Base-by-base conservation (phyloP, 2,329 filamentous ascomycete species). In the Colletotrichum filicis region DNA sequence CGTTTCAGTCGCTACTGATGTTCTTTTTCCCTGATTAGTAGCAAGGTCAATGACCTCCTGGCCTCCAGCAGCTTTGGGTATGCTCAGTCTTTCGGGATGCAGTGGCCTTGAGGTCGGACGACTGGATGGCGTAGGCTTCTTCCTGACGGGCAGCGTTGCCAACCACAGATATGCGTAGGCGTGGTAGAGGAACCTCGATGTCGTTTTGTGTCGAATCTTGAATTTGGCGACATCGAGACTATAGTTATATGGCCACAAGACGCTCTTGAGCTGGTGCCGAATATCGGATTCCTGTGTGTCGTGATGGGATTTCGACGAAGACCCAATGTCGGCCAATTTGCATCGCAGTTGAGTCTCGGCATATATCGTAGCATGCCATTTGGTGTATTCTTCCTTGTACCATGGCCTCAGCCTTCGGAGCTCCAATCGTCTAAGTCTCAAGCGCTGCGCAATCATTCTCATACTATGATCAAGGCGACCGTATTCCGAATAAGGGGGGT, bases 351-450 rank as follows among this genome's bases (percentile, higher is more conserved):
- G 4, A 11, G 28, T 53, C 14, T 67, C 57, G 52, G 46, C 68
- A 26, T 68, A 72, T 26, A 61, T 11, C 24, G 69, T 67, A 12
- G 14, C 8, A 7, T 19, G 7, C 58, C 72, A 74, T 7, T 49
- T 19, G 12, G 22, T 30, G 46, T 72, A 67, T 22, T 64, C 26
- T 2, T 5, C 6, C n/a, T 35, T 26, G 32, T 56, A 64, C 52
- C 61, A 67, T n/a, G 68, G 63, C 42, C 68, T 71, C 46, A 46
- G 5, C 11, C 8, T 4, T 35, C 35, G 57, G 6, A 68, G 55
- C 7, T 58, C 7, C 52, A 28, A 5, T 22, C 64, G 64, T 16
- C 58, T 52, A 8, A 24, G 6, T 24, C 57, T 19, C 64, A 68
- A 22, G 11, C 7, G 26, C 8, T 35, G 28, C 8, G 59, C 37